A percentile compares a stretch with the other conserved stretches of the same genome.
These are phyloP conservation scores for Haematococcus lacustris DNA, from an alignment of 139 green algal species.

Conservation along the genomic window DNA sequence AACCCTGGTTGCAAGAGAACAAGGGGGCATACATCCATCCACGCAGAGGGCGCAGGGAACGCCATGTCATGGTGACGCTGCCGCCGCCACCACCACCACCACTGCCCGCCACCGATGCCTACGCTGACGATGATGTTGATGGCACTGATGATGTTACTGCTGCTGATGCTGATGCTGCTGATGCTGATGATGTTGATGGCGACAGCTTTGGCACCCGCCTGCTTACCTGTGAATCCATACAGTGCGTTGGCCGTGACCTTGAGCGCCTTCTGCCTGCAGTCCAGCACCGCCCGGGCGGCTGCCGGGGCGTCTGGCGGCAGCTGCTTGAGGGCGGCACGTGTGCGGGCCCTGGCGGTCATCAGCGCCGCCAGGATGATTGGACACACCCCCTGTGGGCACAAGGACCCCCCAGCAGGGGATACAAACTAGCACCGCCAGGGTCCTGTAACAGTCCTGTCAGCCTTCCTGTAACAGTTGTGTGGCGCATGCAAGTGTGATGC, in stretches of 20 bases:
- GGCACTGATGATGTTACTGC: too few species aligned
- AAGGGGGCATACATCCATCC: too few species aligned
- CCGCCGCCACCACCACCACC: too few species aligned
- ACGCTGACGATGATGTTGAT: too few species aligned
- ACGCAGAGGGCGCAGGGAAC: too few species aligned
- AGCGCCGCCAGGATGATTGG: conserved; percentile 65
- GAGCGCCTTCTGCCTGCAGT: conserved; percentile 73
- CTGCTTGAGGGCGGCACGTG: conserved; percentile 41
- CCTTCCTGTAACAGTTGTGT: background rate
- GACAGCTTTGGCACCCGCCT: background rate
- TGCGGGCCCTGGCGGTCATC: conserved; percentile 47
- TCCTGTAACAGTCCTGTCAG: background rate
- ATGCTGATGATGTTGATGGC: too few species aligned
- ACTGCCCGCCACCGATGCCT: too few species aligned
- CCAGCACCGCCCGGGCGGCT: conserved; percentile 48
- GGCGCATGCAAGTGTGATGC: too few species aligned
- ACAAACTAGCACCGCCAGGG: background rate
- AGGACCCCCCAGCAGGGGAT: background rate
- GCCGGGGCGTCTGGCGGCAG: background rate
- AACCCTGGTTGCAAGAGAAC: too few species aligned
- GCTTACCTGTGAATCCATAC: conserved; percentile 48
- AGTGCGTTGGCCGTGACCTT: conserved; percentile 82
- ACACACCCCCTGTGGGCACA: conserved; percentile 42
- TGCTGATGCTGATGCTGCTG: too few species aligned
- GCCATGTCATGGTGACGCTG: too few species aligned